Evolutionary conservation across 2,329 filamentous ascomycete genomes (phyloP), one percentile per base, ranked within the genome.

Genomic region (Monilinia polystroma): DNA sequence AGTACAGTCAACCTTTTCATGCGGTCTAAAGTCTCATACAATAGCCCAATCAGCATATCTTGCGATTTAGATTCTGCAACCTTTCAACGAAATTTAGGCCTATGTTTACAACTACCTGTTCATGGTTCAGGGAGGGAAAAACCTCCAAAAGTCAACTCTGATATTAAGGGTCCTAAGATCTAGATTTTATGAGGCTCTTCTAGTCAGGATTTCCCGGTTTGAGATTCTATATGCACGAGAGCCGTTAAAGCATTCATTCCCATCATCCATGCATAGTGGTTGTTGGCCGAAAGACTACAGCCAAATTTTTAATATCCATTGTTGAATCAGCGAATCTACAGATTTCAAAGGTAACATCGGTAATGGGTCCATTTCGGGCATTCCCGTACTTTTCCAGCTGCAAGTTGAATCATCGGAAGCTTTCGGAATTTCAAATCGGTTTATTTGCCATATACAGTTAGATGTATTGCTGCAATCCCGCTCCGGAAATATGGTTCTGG

Each of bases 161-260:
- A 59, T 59, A 43, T 65, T 43, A 65, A 45, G 63, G 63, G 53
- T 60, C 63, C 45, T 41, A n/a, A 45, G 53, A 65, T 65, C 63
- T 65, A 65, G 63, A 65, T 51, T 53, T 23, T 35, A 59, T 65
- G 63, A 65, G 63, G 63, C 63, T 65, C 63, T 59, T 57, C 43
- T 59, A 12, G 23, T 60, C 35, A 53, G 54, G 55, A 65, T 59
- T 60, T 58, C 12, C 49, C 63, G 55, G 47, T 32, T 43, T 14
- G 16, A 18, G 26, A 26, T 51, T 26, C 47, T 52, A 51, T n/a
- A 58, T 59, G 47, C 35, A 59, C 45, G 32, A 60, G 47, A 53
- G 49, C 55, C 63, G 55, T 60, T 52, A 20, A 60, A 53, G 32
- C 45, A 51, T 51, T 26, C n/a, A 51, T 51, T 16, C 12, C 12